Conservation (phyloP, 148 eudicot genomes). For the Nyssa sinensis region DNA sequence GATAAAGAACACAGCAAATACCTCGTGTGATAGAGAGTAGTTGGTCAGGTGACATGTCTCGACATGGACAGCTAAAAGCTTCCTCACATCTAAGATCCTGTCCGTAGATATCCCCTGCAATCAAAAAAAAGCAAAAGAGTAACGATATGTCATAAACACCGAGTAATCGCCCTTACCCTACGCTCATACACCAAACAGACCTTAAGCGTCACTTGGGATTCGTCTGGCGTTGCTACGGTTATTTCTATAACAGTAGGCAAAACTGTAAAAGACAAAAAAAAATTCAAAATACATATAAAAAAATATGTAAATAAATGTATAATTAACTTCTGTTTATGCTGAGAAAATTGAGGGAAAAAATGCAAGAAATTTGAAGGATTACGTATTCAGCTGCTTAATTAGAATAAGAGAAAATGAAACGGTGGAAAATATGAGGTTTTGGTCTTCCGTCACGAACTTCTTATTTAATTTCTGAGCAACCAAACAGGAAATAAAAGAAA, state of each 20-base stretch:
- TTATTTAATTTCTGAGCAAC: not conserved
- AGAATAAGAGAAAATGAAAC: too few species aligned
- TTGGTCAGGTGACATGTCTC: constrained; percentile 90
- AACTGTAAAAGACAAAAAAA: constrained; percentile 38
- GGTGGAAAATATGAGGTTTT: too few species aligned
- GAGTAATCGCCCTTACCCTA: too few species aligned
- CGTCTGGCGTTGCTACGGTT: constrained; percentile 52
- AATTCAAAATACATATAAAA: not conserved
- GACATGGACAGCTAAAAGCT: constrained; percentile 70
- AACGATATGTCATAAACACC: not conserved
- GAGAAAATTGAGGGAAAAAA: not conserved
- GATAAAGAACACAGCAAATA: too few species aligned
- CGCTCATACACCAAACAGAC: too few species aligned
- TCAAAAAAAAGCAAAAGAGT: constrained; percentile 5
- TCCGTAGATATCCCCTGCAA: constrained; percentile 91
- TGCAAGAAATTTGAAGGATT: not conserved
- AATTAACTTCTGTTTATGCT: not conserved
- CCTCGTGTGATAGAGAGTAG: constrained; percentile 91
- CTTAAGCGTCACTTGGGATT: constrained; percentile 72
- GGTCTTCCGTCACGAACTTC: too few species aligned
- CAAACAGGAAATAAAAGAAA: not conserved
- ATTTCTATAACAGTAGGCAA: constrained; percentile 76
- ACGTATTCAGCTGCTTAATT: not conserved
- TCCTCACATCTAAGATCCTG: constrained; percentile 82
- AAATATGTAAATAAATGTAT: not conserved